These are phyloP conservation scores for Hypoxylon sp. DNA, from an alignment of 2,329 filamentous ascomycete genomes.

Conservation along the genomic window DNA sequence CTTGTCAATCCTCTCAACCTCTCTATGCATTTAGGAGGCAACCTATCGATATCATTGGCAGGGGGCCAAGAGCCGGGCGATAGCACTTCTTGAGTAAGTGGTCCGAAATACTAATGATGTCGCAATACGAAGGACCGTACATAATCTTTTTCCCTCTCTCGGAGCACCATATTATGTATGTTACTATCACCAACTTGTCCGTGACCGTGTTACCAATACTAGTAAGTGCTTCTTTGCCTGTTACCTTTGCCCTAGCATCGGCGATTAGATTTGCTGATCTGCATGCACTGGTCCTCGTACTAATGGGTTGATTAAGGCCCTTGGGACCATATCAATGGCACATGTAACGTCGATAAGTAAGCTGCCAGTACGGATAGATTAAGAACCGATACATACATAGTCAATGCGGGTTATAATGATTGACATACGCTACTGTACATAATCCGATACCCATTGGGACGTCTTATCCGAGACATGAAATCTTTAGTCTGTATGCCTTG, in stretches of 20 bases:
- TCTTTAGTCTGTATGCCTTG: not conserved
- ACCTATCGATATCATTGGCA: slow-evolving; percentile 23
- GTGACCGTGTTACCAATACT: slow-evolving; percentile 34
- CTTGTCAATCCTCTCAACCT: slow-evolving; percentile 10
- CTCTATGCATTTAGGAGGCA: slow-evolving; percentile 2
- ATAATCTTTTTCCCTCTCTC: slow-evolving; percentile 9
- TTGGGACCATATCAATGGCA: slow-evolving; percentile 16
- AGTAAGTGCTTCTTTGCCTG: slow-evolving; percentile 35
- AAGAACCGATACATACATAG: slow-evolving; percentile 5
- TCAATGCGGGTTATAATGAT: slow-evolving; percentile 1
- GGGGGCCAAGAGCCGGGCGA: slow-evolving; percentile 32
- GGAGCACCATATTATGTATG: slow-evolving; percentile 9
- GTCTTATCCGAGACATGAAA: not conserved
- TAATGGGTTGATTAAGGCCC: slow-evolving; percentile 16
- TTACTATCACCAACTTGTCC: slow-evolving; percentile 14
- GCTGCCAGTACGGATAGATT: slow-evolving; percentile 5
- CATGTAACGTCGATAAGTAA: slow-evolving; percentile 34
- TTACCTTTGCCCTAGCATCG: slow-evolving; percentile 23
- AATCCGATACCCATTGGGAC: not conserved
- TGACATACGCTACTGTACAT: slow-evolving; percentile 3
- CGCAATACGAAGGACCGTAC: slow-evolving; percentile 36
- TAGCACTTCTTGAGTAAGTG: slow-evolving; percentile 33
- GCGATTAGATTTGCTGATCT: slow-evolving; percentile 23
- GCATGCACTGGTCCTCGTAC: slow-evolving; percentile 21
- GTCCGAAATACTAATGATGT: slow-evolving; percentile 32